These are phyloP conservation scores for Fusarium liriodendri DNA, from an alignment of 2,329 filamentous ascomycete genomes.

Conservation along the genomic window DNA sequence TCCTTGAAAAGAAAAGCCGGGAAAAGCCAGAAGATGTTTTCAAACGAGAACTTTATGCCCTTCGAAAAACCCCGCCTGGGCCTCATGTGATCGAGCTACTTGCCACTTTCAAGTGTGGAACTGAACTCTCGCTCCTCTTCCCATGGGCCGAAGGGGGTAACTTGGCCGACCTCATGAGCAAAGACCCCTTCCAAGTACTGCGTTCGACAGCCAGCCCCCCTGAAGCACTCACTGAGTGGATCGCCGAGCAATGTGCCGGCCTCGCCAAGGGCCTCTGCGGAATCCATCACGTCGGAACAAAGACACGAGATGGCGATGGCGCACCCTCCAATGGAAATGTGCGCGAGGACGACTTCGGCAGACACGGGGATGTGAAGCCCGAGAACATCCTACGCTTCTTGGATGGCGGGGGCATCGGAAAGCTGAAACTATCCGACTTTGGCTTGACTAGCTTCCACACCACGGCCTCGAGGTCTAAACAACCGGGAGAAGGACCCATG, in stretches of 20 bases:
- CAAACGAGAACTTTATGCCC: neutral
- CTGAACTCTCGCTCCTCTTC: neutral
- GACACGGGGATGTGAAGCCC: too few species aligned
- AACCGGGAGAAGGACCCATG: rapidly evolving
- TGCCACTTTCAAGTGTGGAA: neutral
- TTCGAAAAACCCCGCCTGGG: neutral
- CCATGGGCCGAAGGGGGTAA: slow-evolving; percentile 2
- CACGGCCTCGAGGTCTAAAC: neutral
- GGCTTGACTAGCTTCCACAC: neutral
- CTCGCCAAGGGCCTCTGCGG: neutral
- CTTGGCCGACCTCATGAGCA: neutral
- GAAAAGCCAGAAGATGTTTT: too few species aligned
- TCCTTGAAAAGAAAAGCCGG: too few species aligned
- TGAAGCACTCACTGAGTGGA: neutral
- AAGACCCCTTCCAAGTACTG: too few species aligned
- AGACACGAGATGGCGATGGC: too few species aligned
- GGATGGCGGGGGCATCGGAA: too few species aligned
- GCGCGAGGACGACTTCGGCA: too few species aligned
- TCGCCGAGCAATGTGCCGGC: neutral
- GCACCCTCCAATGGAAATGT: too few species aligned
- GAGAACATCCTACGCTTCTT: too few species aligned
- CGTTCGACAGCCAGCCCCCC: too few species aligned
- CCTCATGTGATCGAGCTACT: neutral
- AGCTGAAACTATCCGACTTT: neutral
- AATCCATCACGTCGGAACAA: too few species aligned